Evolutionary conservation across 805 yeast genomes (phyloP), one percentile per base, ranked within the genome.

Genomic region (Jamesozyma lodderae): DNA sequence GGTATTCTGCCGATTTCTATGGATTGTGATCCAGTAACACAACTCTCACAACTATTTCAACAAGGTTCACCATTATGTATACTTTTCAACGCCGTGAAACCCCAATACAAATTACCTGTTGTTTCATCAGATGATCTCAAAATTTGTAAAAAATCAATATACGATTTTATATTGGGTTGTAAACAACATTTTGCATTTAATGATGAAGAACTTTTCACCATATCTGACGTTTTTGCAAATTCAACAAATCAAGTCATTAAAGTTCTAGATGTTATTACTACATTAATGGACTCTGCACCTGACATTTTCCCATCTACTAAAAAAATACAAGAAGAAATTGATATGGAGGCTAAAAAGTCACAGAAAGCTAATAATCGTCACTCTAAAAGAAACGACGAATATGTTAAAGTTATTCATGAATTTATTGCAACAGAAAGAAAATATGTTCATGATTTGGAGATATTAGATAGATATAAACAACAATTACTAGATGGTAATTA

Each of bases 41-140:
- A 86, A 45, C 57, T 92, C 31, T 83, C 95, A 77, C 79, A 85
- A 47, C 65, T 92, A 24, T 79, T 92, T 52, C 94, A 90, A 52
- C 86, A 83, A 52, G 98, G 97, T 9, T 80, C 94, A 2, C 95
- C 97, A 4, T 66, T 92, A 30, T 88, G 97, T 59, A 73, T 85
- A 30, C 65, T 90, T 6, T 85, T 81, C 67, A 90, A 92, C 61
- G 67, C 77, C 11, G 70, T 86, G 16, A 69, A 69, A 38, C 79
- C 80, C 1, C 70, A 69, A 27, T 69, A 71, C 38, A 75, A 78
- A 38, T 65, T 81, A 32, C 70, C 80, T 1, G 72, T 79, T 13
- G 75, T 81, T 6, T 73, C 81, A 15, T 77, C 90, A 24, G 90
- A 82, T 53, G 96, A 90, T 56, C 56, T 84, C 44, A 79, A 85